These are phyloP conservation scores for Penicillium coprophilum DNA, from an alignment of 495 filamentous ascomycete species.

Conservation along the genomic window DNA sequence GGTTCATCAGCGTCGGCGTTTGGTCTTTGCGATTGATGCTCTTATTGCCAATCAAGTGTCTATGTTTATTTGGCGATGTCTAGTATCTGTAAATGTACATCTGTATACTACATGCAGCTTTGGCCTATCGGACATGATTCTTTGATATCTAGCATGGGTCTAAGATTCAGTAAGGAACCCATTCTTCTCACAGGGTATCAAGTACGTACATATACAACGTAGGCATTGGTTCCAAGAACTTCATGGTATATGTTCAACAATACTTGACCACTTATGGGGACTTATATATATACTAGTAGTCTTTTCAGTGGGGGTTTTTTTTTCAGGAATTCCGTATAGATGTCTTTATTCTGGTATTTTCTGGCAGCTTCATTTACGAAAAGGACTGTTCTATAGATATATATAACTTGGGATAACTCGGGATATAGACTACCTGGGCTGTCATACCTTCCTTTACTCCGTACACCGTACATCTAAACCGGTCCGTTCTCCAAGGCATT, in stretches of 20 bases:
- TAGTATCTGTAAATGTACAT: neutral
- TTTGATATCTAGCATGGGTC: neutral
- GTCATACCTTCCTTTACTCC: neutral
- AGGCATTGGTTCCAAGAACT: neutral
- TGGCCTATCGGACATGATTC: neutral
- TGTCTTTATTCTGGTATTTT: too few species aligned
- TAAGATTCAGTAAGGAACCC: neutral
- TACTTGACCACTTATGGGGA: too few species aligned
- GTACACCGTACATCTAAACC: too few species aligned
- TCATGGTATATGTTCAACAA: neutral
- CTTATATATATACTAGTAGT: too few species aligned
- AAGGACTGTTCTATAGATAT: too few species aligned
- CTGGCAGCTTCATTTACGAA: too few species aligned
- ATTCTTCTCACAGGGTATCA: neutral
- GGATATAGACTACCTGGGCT: neutral
- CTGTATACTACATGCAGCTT: neutral
- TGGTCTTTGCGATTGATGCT: conserved; percentile 15
- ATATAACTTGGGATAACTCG: neutral
- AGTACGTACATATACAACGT: neutral
- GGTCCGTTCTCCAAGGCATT: neutral
- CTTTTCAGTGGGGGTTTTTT: too few species aligned
- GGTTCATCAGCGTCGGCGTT: conserved; percentile 41
- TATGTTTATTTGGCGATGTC: neutral
- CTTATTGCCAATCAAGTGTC: neutral
- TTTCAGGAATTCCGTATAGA: too few species aligned